Evolutionary conservation across 805 yeast genomes (phyloP), one percentile per base, ranked within the genome.

Genomic region (Candida caryicola): DNA sequence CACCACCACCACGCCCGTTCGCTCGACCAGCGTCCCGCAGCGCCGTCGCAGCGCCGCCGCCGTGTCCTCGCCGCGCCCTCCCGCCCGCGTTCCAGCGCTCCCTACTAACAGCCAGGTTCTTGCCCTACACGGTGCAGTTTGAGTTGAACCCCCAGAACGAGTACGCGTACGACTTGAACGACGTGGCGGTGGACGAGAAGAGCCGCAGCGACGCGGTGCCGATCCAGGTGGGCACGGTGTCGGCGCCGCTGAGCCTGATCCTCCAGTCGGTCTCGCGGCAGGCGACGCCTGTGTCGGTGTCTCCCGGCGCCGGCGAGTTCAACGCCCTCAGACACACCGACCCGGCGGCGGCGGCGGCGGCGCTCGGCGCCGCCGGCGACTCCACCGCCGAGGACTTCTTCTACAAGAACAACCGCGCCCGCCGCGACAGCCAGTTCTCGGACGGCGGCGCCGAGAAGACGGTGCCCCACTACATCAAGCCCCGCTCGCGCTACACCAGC

Each of bases 121-220:
- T 84, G 33, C 93, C 93, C 2, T 79, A 79, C 51, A 81, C 88
- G 3, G 88, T 83, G n/a, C 85, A 82, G 46, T 77, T 77, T 46
- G 78, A 77, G 45, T 73, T 77, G 5, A 59, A 49, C n/a, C 42
- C 54, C 8, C 49, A 21, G n/a, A n/a, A 14, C n/a, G 35, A 12
- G 15, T 27, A 7, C 25, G 25, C 7, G 10, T 21, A 21, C 10
- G 25, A 21, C 10, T 21, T 21, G 9, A 21, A 21, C 10, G 25
- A 21, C 10, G 25, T 21, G 10, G 25, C 25, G 10, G 10, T 21
- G 7, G 25, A 21, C 7, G 25, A 21, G 25, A 21, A 21, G 25
- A 7, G 9, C 9, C 7, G 25, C 7, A 21, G 9, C 10, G 32
- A 17, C 7, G 5, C 32, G 5, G n/a, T 21, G 9, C 35, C 35